Evolutionary conservation across 805 yeast genomes (phyloP), one percentile per base, ranked within the genome.

Genomic region (Wickerhamiella azymoides): DNA sequence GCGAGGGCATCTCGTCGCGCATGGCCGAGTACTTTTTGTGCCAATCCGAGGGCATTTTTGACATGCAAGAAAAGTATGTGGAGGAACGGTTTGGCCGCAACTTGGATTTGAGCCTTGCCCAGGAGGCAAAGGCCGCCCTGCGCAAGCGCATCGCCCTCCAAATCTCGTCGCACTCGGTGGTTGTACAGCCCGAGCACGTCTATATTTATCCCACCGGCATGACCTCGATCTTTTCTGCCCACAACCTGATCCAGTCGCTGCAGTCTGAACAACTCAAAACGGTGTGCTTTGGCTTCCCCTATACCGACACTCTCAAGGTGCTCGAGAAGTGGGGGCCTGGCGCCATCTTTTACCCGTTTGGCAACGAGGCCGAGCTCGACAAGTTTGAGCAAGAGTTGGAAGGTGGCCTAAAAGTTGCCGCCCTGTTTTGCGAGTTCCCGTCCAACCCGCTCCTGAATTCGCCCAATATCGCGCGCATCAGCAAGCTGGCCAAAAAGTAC

Each of bases 271-370:
- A 42, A 18, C 51, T 47, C 41, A 84, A 84, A 60, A 78, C 94
- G 1, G 94, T 86, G 2, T 85, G 95, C 64, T 89, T 84, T 63
- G 99, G 99, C 1, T 86, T 88, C 65, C 96, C 97, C 6, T 92
- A 89, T 62, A 92, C 84, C 25, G 97, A 92, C 61, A 88, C 97
- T 0, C 69, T 85, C 47, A 84, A 84, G 54, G 78, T 92, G 48
- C 69, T 92, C 55, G 72, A 73, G 57, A 89, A 88, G 61, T 92
- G 86, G 71, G 96, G 97, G 13, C 83, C 88, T 2, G 96, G 96
- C 32, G 83, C 81, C 35, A 78, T 78, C 53, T 89, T 86, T 61
- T 77, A 79, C 52, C 96, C 96, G 3, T 67, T 75, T 53, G 96
- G 95, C 17, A 49, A 45, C 26, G 94, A 84, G 56, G 80, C 77